phyloP scores from a whole-genome alignment of 352 stramenopile genomes.

The Phytophthora pisi region DNA sequence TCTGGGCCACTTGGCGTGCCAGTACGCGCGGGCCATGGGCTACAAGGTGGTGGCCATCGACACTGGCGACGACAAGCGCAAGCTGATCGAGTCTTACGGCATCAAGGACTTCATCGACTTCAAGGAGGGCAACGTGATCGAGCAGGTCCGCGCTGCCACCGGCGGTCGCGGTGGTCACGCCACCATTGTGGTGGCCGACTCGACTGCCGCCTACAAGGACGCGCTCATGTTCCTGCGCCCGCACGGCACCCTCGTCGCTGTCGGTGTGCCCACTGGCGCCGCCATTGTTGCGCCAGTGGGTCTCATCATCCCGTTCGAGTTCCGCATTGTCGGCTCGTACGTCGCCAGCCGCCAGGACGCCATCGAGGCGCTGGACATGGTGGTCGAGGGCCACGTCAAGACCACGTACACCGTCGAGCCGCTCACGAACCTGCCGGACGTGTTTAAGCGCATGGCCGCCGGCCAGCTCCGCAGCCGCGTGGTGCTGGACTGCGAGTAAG shows the following conservation, averaged over 20 bases:
- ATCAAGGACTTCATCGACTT: constrained; percentile 76
- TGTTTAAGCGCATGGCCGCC: constrained; percentile 49
- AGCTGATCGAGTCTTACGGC: constrained; percentile 67
- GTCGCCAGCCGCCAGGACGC: constrained; percentile 63
- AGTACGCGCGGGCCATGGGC: constrained; percentile 77
- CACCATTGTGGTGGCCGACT: constrained; percentile 1
- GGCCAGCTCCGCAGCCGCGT: constrained; percentile 39
- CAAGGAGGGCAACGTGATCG: constrained; percentile 55
- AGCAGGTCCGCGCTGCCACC: constrained; percentile 22
- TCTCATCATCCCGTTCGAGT: constrained; percentile 42
- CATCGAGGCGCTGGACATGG: constrained; percentile 61
- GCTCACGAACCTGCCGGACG: constrained; percentile 38
- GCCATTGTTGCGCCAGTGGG: constrained; percentile 42
- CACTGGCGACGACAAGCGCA: constrained; percentile 64
- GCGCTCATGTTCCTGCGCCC: background rate
- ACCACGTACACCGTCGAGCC: constrained; percentile 40
- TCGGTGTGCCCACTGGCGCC: constrained; percentile 75
- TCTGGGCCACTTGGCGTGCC: constrained; percentile 81
- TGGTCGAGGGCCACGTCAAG: constrained; percentile 47
- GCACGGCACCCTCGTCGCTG: constrained; percentile 50
- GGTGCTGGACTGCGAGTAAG: constrained; percentile 53
- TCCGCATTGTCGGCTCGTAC: constrained; percentile 59
- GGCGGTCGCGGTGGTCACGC: background rate
- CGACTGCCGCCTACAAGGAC: constrained; percentile 2
- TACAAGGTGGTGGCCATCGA: constrained; percentile 79